Evolutionary conservation across 805 yeast genomes (phyloP).

Genomic region (Ogataea paradorogensis): DNA sequence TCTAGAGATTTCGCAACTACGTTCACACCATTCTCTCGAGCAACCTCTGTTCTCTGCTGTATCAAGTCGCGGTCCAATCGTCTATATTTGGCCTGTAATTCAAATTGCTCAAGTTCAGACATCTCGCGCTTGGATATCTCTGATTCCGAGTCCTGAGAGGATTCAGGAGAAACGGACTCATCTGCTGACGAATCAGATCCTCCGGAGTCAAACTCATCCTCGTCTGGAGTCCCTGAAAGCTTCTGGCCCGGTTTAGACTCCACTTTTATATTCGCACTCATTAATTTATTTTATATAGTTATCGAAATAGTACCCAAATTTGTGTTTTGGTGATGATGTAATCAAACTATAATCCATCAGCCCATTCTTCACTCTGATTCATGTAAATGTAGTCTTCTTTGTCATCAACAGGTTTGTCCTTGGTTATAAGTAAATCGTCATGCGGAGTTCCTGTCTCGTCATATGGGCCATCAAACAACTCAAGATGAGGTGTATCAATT

Average conservation of each 20-base stretch:
- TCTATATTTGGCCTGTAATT: conserved; percentile 27
- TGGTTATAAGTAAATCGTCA: conserved; percentile 9
- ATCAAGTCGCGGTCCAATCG: conserved; percentile 22
- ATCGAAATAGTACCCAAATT: background rate
- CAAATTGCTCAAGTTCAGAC: conserved; percentile 27
- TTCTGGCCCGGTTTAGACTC: background rate
- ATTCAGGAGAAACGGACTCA: conserved; percentile 3
- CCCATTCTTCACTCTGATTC: conserved; percentile 5
- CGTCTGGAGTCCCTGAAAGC: background rate
- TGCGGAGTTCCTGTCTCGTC: conserved; percentile 10
- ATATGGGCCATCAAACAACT: conserved; percentile 17
- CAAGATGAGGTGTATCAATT: conserved; percentile 20
- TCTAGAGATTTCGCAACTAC: conserved; percentile 44
- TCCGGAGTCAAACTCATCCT: conserved; percentile 6
- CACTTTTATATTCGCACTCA: conserved; percentile 7
- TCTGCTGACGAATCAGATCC: conserved; percentile 14
- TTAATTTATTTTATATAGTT: conserved; percentile 5
- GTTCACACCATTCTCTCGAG: conserved; percentile 55
- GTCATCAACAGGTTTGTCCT: conserved; percentile 6
- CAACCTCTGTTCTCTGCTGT: conserved; percentile 46
- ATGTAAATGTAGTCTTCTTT: conserved; percentile 11
- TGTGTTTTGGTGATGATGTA: conserved; percentile 5
- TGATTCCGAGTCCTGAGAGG: conserved; percentile 10
- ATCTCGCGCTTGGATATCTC: conserved; percentile 15
- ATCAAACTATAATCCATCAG: conserved; percentile 5